These are phyloP conservation scores for Kernera saxatilis DNA, from an alignment of 345 rosid genomes.

Conservation along the genomic window DNA sequence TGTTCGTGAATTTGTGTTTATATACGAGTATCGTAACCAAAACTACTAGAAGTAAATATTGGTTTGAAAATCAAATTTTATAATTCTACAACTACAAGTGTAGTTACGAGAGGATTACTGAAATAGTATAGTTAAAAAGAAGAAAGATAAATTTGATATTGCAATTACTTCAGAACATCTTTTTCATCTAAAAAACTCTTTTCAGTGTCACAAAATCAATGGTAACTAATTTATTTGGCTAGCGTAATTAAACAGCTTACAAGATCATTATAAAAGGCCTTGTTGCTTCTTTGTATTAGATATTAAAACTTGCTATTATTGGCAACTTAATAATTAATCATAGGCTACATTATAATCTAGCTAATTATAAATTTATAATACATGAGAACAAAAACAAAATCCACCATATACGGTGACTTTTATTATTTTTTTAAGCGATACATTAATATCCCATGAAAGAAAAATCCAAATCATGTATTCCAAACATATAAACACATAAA, in stretches of 20 bases:
- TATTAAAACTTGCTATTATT: slow-evolving; percentile 11
- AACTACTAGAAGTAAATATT: neutral
- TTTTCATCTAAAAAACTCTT: too few relatives aligned
- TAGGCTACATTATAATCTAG: neutral
- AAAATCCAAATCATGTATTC: slow-evolving; percentile 20
- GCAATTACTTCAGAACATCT: too few relatives aligned
- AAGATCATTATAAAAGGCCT: too few relatives aligned
- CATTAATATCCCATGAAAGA: slow-evolving; percentile 9
- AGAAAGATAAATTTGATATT: too few relatives aligned
- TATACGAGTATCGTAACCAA: neutral
- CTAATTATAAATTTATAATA: neutral
- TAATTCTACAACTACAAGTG: neutral
- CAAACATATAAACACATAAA: slow-evolving; percentile 18
- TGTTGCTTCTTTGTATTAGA: neutral
- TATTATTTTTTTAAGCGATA: neutral
- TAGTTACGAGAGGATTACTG: too few relatives aligned
- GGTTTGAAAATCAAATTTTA: neutral
- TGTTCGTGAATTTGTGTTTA: neutral
- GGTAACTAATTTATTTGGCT: too few relatives aligned
- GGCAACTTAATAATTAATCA: neutral
- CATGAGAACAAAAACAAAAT: neutral
- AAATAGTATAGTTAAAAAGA: too few relatives aligned
- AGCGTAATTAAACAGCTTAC: too few relatives aligned
- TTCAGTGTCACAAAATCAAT: neutral
- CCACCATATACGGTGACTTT: neutral